Conservation (phyloP, 108 stramenopile species). For the Licmophora abbreviata region DNA sequence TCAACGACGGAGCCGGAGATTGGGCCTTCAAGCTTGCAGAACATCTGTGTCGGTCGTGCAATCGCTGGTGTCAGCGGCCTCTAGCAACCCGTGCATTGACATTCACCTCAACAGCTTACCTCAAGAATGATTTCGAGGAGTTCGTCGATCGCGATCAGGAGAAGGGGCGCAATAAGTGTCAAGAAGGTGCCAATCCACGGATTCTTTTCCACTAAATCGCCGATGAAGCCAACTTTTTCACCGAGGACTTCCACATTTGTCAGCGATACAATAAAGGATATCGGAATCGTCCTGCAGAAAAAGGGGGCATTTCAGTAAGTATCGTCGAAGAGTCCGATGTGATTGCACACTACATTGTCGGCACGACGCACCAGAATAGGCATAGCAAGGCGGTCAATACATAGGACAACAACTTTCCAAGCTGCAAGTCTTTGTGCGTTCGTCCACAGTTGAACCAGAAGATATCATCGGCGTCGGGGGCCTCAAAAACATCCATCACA, state of each 20-base stretch:
- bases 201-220: constrained; percentile 18
- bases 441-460: constrained; percentile 54
- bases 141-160: constrained; percentile 29
- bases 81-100: too few species aligned
- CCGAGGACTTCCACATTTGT: constrained; percentile 35
- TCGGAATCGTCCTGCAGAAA: constrained; percentile 62
- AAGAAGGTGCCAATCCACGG: constrained; percentile 34
- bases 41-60: too few species aligned
- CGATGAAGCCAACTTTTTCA: constrained; percentile 25
- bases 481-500: constrained; percentile 37
- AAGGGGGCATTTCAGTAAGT: too few species aligned
- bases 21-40: constrained; percentile 41
- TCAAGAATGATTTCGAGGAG: constrained; percentile 30
- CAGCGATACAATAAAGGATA: constrained; percentile 43
- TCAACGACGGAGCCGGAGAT: constrained; percentile 37
- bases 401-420: constrained; percentile 38
- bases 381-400: constrained; percentile 31
- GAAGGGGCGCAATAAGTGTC: constrained; percentile 41
- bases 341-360: too few species aligned
- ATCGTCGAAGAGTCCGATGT: too few species aligned
- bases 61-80: too few species aligned
- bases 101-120: too few species aligned
- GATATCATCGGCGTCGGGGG: constrained; percentile 35
- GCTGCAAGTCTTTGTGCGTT: constrained; percentile 28
- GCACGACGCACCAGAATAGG: constrained; percentile 60